Evolutionary conservation across 2,329 filamentous ascomycete genomes (phyloP), one percentile per base, ranked within the genome.

Genomic region (Colletotrichum sp.): DNA sequence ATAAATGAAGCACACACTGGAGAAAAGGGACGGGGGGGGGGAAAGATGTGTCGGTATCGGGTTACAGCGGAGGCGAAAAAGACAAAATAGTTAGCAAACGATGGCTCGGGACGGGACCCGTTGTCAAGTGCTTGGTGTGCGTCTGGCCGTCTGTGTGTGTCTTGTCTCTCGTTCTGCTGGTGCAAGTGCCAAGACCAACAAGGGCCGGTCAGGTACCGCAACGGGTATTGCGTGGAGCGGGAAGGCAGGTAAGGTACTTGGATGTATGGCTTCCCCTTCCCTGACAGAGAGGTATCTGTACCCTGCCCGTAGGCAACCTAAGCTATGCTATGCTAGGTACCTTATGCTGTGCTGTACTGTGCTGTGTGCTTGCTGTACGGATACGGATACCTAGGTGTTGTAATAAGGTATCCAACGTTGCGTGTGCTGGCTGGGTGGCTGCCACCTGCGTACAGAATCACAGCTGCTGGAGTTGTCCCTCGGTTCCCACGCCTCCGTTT

Each of bases 401-500:
- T 18, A n/a, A 43, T 18, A n/a, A 43, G 36, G 39, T 48, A 48
- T 48, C 39, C 18, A 48, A 48, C 18, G 39, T 48, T 48, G 39
- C 39, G n/a, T 48, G 43, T 48, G n/a, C n/a, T 22, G 43, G 43
- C 43, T 22, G 43, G n/a, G 43, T 52, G 43, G 43, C 43, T 52
- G 43, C 43, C 18, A 10, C 48, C 28, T 18, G 25, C n/a, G 52
- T 27, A 58, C 27, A 58, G 12, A 52, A 48, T 48, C n/a, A 22
- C 43, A 52, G 55, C 55, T 58, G 22, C 32, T 39, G 30, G 32
- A 36, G n/a, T 43, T 61, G 55, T 61, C 28, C 66, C 66, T 70
- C 67, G 67, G 67, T 70, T 74, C 71, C 68, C 72, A 61, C 60
- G 72, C 48, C 61, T 72, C 64, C 70, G 70, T 75, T 75, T 75